Conservation (phyloP, 2,329 filamentous ascomycete genomes). For the Xylariales sp. region DNA sequence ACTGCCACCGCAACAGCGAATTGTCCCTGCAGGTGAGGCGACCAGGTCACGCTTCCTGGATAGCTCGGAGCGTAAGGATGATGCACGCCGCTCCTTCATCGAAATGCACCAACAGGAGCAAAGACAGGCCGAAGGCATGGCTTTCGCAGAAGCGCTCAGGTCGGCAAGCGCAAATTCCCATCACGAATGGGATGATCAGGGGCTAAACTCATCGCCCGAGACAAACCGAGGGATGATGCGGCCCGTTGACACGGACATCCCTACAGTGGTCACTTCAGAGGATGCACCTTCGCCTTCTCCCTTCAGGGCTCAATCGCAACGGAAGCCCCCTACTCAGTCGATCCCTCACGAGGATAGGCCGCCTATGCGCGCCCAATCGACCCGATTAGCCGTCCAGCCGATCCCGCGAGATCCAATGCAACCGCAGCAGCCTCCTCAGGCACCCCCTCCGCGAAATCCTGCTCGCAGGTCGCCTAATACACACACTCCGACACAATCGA, state of each 20-base stretch:
- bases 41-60: conserved; percentile 29
- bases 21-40: conserved; percentile 26
- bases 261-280: neutral
- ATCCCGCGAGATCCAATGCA: conserved; percentile 2
- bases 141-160: conserved; percentile 48
- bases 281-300: conserved; percentile 2
- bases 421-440: conserved; percentile 13
- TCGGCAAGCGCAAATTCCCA: conserved; percentile 26
- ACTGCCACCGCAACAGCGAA: conserved; percentile 18
- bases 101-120: conserved; percentile 56
- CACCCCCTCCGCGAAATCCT: conserved; percentile 12
- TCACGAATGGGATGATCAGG: conserved; percentile 24
- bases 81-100: conserved; percentile 54
- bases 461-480: conserved; percentile 13
- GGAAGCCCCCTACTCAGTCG: neutral
- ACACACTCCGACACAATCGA: conserved; percentile 7
- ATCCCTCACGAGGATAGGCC: conserved; percentile 4
- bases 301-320: conserved; percentile 8
- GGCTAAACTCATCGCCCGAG: conserved; percentile 20
- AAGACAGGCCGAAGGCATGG: conserved; percentile 55
- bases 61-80: conserved; percentile 36
- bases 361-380: conserved; percentile 10
- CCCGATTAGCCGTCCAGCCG: conserved; percentile 5
- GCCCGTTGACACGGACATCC: conserved; percentile 3
- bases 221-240: conserved; percentile 14